Conservation (phyloP, 768 basidiomycete species). For the Termitomyces sp. region DNA sequence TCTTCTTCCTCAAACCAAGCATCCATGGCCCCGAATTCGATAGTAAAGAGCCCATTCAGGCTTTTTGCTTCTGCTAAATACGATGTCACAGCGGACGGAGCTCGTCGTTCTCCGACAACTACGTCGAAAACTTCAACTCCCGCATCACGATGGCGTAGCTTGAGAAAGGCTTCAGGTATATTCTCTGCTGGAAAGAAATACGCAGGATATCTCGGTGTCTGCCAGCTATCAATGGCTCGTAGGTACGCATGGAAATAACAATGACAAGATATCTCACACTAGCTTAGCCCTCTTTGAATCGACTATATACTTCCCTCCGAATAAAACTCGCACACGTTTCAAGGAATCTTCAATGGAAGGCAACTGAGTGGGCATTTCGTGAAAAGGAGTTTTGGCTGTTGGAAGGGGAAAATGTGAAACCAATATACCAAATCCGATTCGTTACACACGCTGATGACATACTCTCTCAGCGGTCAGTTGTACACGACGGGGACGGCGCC, state of each 20-base stretch:
- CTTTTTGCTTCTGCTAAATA: constrained; percentile 22
- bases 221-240: constrained; percentile 38
- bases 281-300: constrained; percentile 54
- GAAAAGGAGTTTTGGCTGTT: neutral
- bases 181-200: constrained; percentile 50
- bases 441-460: neutral
- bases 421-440: neutral
- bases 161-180: constrained; percentile 37
- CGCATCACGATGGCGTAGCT: constrained; percentile 20
- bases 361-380: constrained; percentile 26
- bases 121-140: constrained; percentile 40
- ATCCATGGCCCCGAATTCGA: constrained; percentile 47
- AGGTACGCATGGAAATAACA: neutral
- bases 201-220: constrained; percentile 43
- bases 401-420: constrained; percentile 1
- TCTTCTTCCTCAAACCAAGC: constrained; percentile 72
- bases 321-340: constrained; percentile 51
- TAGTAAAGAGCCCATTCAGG: constrained; percentile 41
- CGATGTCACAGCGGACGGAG: constrained; percentile 30
- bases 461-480: too few relatives aligned
- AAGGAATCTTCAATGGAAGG: constrained; percentile 42
- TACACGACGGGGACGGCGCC: neutral
- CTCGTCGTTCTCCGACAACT: constrained; percentile 33
- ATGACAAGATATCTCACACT: constrained; percentile 37
- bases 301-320: constrained; percentile 44